Conservation (phyloP, 345 rosid species). For the Syzygium aqueum region DNA sequence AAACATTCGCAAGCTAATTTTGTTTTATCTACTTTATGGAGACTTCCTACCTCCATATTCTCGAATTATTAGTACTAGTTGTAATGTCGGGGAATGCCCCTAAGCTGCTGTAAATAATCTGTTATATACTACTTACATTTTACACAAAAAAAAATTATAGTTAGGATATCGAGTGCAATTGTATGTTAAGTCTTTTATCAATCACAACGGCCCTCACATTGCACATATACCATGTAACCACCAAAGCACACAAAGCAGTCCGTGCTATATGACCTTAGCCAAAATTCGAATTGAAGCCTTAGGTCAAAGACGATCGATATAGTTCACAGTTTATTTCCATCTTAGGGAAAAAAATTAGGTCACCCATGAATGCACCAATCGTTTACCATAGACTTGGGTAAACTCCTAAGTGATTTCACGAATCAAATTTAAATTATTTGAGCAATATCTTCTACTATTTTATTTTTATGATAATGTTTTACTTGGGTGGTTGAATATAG, state of each 20-base stretch:
- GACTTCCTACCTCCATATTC: too few species aligned
- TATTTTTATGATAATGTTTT: background rate
- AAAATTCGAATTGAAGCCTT: background rate
- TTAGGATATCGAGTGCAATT: background rate
- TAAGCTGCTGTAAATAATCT: too few species aligned
- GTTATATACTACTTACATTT: too few species aligned
- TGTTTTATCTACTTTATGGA: too few species aligned
- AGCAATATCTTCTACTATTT: background rate
- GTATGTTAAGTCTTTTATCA: too few species aligned
- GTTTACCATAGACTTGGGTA: background rate
- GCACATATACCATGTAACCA: background rate
- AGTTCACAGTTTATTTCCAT: background rate
- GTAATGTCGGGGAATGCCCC: too few species aligned
- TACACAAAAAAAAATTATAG: too few species aligned
- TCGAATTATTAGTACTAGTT: too few species aligned
- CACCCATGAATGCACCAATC: too few species aligned
- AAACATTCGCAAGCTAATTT: too few species aligned
- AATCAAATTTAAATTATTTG: background rate
- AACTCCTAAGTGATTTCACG: background rate
- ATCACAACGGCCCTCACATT: background rate
- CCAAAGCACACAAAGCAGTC: too few species aligned
- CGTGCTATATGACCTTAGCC: background rate
- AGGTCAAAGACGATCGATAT: accelerated
- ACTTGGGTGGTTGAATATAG: background rate
- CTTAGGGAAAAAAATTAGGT: background rate